phyloP scores from a whole-genome alignment of 345 rosid species.

The Boechera retrofracta region DNA sequence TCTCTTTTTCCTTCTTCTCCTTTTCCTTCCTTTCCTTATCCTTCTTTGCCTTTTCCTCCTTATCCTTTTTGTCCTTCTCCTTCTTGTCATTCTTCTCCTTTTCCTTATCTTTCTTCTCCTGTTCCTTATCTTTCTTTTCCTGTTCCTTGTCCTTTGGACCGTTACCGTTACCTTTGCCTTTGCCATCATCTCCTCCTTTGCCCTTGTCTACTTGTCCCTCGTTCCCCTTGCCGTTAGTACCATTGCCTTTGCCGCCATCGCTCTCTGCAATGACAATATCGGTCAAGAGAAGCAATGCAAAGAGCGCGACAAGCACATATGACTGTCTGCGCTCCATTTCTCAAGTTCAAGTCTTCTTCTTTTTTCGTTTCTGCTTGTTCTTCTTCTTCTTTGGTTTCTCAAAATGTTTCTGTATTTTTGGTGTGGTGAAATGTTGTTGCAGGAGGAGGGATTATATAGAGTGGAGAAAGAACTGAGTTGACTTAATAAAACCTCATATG shows the following conservation, averaged over 20 bases:
- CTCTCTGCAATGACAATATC: conserved; percentile 43
- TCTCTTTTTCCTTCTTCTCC: conserved; percentile 36
- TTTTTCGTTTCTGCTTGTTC: conserved; percentile 27
- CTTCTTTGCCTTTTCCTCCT: conserved; percentile 18
- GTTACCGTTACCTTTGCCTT: conserved; percentile 26
- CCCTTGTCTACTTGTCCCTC: conserved; percentile 30
- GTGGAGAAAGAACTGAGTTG: conserved; percentile 28
- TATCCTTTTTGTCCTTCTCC: conserved; percentile 18
- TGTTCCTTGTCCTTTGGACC: conserved; percentile 31
- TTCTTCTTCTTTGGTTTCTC: conserved; percentile 29
- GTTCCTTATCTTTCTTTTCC: conserved; percentile 22
- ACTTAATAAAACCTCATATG: conserved; percentile 35
- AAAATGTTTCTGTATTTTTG: conserved; percentile 33
- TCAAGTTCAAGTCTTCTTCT: conserved; percentile 18
- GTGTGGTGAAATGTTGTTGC: conserved; percentile 33
- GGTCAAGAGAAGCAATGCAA: conserved; percentile 48
- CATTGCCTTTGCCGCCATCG: conserved; percentile 36
- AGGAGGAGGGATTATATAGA: conserved; percentile 33
- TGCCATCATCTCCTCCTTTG: conserved; percentile 17
- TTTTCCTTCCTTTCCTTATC: conserved; percentile 31
- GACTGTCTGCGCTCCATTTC: conserved; percentile 45
- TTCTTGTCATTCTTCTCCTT: conserved; percentile 18
- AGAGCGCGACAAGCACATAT: conserved; percentile 46
- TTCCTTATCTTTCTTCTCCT: neutral
- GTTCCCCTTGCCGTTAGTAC: conserved; percentile 19